These are phyloP conservation scores for Daedalea quercina DNA, from an alignment of 768 basidiomycete genomes.

Conservation along the genomic window DNA sequence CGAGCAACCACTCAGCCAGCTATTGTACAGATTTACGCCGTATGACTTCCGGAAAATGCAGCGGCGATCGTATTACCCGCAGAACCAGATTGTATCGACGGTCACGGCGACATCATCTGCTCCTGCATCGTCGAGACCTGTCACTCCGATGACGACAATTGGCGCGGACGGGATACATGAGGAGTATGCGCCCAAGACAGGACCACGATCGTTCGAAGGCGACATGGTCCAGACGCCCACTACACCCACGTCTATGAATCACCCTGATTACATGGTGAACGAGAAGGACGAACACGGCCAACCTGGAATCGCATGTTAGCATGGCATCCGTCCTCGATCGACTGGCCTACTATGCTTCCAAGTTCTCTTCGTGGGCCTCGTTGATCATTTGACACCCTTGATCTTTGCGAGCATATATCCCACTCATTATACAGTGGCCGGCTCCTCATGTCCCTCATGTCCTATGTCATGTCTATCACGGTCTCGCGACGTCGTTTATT, in stretches of 20 bases:
- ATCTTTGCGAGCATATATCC: conserved; percentile 3
- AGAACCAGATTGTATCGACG: conserved; percentile 58
- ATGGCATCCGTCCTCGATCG: neutral
- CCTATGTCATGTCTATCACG: neutral
- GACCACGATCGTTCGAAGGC: conserved; percentile 7
- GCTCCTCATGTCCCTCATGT: neutral
- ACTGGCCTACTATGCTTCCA: neutral
- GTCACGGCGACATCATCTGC: conserved; percentile 74
- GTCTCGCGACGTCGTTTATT: neutral
- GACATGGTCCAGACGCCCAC: conserved; percentile 9
- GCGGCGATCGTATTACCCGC: conserved; percentile 86
- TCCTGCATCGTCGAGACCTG: conserved; percentile 63
- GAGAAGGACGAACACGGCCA: conserved; percentile 5
- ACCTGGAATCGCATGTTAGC: neutral
- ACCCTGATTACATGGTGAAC: neutral
- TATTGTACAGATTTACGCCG: conserved; percentile 62
- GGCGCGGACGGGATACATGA: conserved; percentile 16
- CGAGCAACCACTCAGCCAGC: conserved; percentile 6
- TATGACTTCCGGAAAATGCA: conserved; percentile 94
- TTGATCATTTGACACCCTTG: neutral
- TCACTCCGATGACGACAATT: conserved; percentile 43
- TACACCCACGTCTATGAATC: conserved; percentile 1
- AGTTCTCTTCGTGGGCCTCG: neutral
- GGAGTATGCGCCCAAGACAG: conserved; percentile 18
- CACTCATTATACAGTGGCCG: neutral